Evolutionary conservation across 2,329 filamentous ascomycete genomes (phyloP), one percentile per base, ranked within the genome.

Genomic region (Cladosporium colombiae): DNA sequence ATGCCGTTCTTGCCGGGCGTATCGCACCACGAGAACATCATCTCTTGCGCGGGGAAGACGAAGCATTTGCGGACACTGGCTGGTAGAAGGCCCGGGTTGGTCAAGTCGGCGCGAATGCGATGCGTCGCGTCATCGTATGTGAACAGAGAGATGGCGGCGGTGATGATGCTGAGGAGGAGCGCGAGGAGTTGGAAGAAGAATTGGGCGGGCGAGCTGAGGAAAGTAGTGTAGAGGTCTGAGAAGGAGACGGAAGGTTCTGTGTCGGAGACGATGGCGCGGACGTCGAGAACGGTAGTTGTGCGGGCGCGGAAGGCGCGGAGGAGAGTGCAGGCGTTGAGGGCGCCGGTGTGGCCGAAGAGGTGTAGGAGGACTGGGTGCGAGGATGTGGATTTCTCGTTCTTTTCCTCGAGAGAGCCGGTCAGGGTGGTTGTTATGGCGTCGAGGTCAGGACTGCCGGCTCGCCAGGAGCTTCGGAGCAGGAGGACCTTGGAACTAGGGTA

Each of bases 21-120:
- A 18, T 70, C 66, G 16, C 40, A 29, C 70, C 72, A 74, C 2
- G 71, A 69, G 61, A 74, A 74, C 72, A 75, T 73, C 11, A 75
- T 56, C 46, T 72, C 69, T 44, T 68, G 67, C 31, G 69, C 72
- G 0, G 70, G 68, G 37, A 73, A 74, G 29, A 74, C 68, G 64
- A 73, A 74, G 57, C 69, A 71, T 57, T 71, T 72, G 56, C 67
- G 65, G 13, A 68, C 70, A 16, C 69, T 67, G 3, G 62, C 40
- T 1, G 69, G 70, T 5, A 75, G 49, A 16, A 74, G 23, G 2
- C 58, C 40, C 3, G 68, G 66, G 44, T 72, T 68, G 27, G 71
- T 70, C 3, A 74, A 64, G 53, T 73, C 70, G 31, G 62, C 52
- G 44, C 69, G 63, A n/a, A 65, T 58, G 33, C 53, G 62, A 16